Conservation (phyloP, 1,139 yeast genomes). For the Zygosaccharomyces pseudobailii region DNA sequence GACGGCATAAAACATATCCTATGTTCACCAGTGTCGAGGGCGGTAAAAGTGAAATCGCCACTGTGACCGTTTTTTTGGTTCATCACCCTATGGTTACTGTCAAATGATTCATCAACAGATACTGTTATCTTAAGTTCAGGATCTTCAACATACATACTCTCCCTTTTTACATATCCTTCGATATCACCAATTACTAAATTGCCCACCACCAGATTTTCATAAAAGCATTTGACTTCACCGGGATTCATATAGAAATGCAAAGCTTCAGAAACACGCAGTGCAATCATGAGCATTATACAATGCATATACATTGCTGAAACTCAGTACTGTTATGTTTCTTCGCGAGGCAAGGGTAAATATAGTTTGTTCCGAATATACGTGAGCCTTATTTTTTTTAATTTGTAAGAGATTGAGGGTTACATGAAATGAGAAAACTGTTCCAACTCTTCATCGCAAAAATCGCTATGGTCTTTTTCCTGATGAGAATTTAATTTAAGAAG, state of each 20-base stretch:
- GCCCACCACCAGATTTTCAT: constrained; percentile 48
- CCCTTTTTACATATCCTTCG: constrained; percentile 33
- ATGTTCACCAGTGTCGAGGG: constrained; percentile 60
- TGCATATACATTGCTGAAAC: neutral
- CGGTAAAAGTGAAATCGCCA: constrained; percentile 59
- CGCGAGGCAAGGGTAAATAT: neutral
- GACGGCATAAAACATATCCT: constrained; percentile 55
- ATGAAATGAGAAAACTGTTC: constrained; percentile 5
- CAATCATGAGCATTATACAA: neutral
- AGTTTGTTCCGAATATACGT: neutral
- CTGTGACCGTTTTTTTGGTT: constrained; percentile 46
- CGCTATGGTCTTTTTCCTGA: constrained; percentile 5
- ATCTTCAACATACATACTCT: constrained; percentile 36
- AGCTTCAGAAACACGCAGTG: constrained; percentile 5
- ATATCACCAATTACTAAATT: constrained; percentile 47
- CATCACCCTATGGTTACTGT: constrained; percentile 52
- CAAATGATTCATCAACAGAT: constrained; percentile 54
- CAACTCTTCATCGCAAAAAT: constrained; percentile 11
- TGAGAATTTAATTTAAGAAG: neutral
- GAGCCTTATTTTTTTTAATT: too few species aligned
- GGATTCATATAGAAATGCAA: constrained; percentile 34
- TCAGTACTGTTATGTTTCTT: neutral
- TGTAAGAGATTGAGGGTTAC: too few species aligned
- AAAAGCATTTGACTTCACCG: constrained; percentile 44
- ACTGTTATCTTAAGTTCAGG: constrained; percentile 38